A percentile compares a stretch with the other conserved stretches of the same genome.
Evolutionary conservation across 2,329 filamentous ascomycete genomes (phyloP).

Genomic region (Sarocladiaceae sp.): DNA sequence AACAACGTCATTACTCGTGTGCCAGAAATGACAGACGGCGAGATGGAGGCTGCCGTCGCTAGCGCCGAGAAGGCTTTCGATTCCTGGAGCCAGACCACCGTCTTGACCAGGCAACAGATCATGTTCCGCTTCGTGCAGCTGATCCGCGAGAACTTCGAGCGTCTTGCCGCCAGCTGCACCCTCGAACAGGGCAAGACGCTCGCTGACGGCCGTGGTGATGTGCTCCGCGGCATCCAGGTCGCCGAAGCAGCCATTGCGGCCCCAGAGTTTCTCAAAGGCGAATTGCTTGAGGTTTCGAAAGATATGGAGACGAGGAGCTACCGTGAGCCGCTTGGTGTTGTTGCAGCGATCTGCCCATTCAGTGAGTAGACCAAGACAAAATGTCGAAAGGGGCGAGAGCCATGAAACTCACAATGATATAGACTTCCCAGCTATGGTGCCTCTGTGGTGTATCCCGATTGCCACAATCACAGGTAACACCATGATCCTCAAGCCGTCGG

Average conservation of each 20-base stretch:
- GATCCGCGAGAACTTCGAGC: slow-evolving; percentile 72
- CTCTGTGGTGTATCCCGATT: slow-evolving; percentile 71
- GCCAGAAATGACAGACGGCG: slow-evolving; percentile 66
- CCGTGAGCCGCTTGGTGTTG: slow-evolving; percentile 63
- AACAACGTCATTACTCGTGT: slow-evolving; percentile 72
- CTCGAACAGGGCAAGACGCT: slow-evolving; percentile 76
- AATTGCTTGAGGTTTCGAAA: slow-evolving; percentile 72
- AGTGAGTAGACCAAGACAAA: slow-evolving; percentile 49
- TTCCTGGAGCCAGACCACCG: slow-evolving; percentile 57
- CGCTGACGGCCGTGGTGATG: slow-evolving; percentile 67
- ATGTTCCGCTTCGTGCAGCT: slow-evolving; percentile 71
- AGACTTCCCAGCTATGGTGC: slow-evolving; percentile 81
- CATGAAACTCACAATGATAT: background rate
- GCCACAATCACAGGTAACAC: slow-evolving; percentile 74
- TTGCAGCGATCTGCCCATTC: slow-evolving; percentile 69
- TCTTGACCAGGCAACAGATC: slow-evolving; percentile 65
- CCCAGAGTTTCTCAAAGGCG: slow-evolving; percentile 66
- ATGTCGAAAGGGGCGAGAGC: background rate
- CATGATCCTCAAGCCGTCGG: slow-evolving; percentile 68
- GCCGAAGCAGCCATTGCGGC: slow-evolving; percentile 70
- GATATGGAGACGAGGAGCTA: slow-evolving; percentile 75
- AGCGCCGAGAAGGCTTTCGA: slow-evolving; percentile 66
- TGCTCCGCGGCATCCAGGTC: slow-evolving; percentile 67
- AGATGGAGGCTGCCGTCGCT: slow-evolving; percentile 61
- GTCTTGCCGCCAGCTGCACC: slow-evolving; percentile 68